Evolutionary conservation across 164 flowering plant species (phyloP), one percentile per base, ranked within the genome.

Genomic region (Warburgia ugandensis): DNA sequence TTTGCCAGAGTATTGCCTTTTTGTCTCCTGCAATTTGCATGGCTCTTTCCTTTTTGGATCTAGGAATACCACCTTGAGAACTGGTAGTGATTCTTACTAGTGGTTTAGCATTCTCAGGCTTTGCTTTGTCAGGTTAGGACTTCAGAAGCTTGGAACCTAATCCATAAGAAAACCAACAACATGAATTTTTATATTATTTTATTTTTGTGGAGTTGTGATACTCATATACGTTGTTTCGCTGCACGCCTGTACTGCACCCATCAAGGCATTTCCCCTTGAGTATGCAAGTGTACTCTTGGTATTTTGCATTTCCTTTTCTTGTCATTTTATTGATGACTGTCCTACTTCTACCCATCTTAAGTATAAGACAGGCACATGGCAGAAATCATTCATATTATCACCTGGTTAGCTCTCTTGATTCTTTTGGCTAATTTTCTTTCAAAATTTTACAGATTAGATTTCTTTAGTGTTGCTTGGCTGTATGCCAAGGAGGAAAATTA

Each of bases 251-350:
- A 91, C 48, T 91, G 98, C 68, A 87, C 96, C 7, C 98, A 91
- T 77, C 98, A 87, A 68, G 98, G 87, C 65, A 87, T 91, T 19
- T 91, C 98, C 44, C 90, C 95, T n/a, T 26, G 94, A 91, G 68
- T 91, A 91, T 61, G 95, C 98, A 37, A 91, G 96, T 63, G 71
- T 91, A 55, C 96, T 91, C 63, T 58, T 91, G 92, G 98, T 91
- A 83, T 13, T 84, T 57, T n/a, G n/a, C 29, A 7, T 8, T 48
- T 35, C 19, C 25, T 36, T 23, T 21, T 37, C 9, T 16, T 6
- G 19, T 52, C 3, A 3, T 7, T 10, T 2, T 52, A 5, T 0
- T 37, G 42, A 21, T 23, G 31, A 5, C 20, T 8, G 17, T 4
- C 3, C 26, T 23, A 2, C 12, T 4, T 27, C 30, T 31, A 20